These are phyloP conservation scores for Boletus vinaceobasis DNA, from an alignment of 768 basidiomycete genomes.

Conservation along the genomic window DNA sequence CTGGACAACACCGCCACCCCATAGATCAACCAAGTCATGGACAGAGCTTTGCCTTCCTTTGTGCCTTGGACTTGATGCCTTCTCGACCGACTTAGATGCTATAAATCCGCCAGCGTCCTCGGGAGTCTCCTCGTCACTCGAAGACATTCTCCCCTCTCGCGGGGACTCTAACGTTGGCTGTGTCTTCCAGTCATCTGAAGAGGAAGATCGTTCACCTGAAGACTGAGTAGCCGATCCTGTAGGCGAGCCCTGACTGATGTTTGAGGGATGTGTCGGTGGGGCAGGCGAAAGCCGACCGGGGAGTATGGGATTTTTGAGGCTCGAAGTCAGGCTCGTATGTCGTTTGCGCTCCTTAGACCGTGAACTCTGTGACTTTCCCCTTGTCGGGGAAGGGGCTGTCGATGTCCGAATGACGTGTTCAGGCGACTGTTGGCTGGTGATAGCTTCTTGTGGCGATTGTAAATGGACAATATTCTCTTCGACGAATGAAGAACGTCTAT, in stretches of 20 bases:
- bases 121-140: conserved; percentile 56
- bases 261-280: conserved; percentile 6
- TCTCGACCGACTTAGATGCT: conserved; percentile 21
- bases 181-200: conserved; percentile 49
- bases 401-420: background rate
- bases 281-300: conserved; percentile 4
- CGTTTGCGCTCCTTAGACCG: conserved; percentile 36
- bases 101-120: conserved; percentile 41
- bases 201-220: conserved; percentile 22
- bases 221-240: conserved; percentile 6
- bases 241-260: conserved; percentile 7
- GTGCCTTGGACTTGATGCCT: conserved; percentile 28
- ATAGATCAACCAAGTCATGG: conserved; percentile 77
- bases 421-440: conserved; percentile 21
- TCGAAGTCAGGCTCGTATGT: conserved; percentile 5
- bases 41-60: conserved; percentile 74
- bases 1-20: conserved; percentile 53
- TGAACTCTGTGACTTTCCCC: conserved; percentile 22
- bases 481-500: conserved; percentile 68
- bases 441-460: conserved; percentile 34
- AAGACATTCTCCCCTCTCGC: conserved; percentile 37
- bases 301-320: conserved; percentile 5
- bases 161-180: conserved; percentile 30
- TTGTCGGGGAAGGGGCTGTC: conserved; percentile 21
- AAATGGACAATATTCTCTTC: conserved; percentile 40